phyloP scores from a whole-genome alignment of 257 asterid species.

The Solanum commersonii region DNA sequence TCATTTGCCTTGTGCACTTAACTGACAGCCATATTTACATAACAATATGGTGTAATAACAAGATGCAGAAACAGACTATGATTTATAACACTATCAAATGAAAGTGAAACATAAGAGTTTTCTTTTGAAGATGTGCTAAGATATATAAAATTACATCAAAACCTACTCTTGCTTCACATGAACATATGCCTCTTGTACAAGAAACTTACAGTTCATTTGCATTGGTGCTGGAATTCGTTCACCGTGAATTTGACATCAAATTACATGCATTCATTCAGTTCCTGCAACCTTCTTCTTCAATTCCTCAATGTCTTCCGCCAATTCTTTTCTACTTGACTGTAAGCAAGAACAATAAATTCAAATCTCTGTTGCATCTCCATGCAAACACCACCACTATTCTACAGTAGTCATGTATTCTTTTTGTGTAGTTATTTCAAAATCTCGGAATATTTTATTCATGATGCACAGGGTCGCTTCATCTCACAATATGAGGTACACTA shows the following conservation, averaged over 20 bases:
- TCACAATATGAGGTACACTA: background rate
- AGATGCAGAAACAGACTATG: background rate
- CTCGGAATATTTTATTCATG: background rate
- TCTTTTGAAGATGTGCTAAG: constrained; percentile 9
- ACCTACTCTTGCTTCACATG: constrained; percentile 31
- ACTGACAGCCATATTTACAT: background rate
- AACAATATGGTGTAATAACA: background rate
- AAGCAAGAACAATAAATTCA: constrained; percentile 6
- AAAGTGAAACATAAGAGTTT: constrained; percentile 5
- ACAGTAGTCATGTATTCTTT: background rate
- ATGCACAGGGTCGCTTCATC: background rate
- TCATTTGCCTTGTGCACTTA: background rate
- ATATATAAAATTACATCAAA: constrained; percentile 18
- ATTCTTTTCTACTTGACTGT: constrained; percentile 82
- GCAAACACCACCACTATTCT: constrained; percentile 13
- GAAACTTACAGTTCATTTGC: background rate
- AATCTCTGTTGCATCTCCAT: constrained; percentile 52
- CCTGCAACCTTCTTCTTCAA: constrained; percentile 89
- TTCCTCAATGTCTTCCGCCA: constrained; percentile 67
- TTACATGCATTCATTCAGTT: constrained; percentile 36
- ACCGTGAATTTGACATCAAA: background rate
- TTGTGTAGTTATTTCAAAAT: background rate
- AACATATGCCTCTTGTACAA: constrained; percentile 28
- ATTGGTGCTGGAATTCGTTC: background rate
- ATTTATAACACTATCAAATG: background rate